Conservation (phyloP, 2,329 filamentous ascomycete species). For the Nannizzia gypsea region DNA sequence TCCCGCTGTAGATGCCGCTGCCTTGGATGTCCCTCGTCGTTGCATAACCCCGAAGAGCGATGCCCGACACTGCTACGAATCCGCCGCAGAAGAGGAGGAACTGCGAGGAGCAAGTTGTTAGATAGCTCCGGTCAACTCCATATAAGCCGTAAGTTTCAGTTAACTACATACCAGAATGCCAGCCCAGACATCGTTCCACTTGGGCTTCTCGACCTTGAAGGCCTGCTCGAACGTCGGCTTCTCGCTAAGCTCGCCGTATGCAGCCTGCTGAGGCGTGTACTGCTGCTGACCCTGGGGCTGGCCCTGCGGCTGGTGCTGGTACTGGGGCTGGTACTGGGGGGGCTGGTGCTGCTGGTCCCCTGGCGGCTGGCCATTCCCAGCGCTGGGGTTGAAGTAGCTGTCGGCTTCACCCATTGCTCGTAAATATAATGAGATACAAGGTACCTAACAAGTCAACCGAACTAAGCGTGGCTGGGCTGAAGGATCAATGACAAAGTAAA, state of each 20-base stretch:
- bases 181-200: conserved; percentile 85
- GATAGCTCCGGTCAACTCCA: background rate
- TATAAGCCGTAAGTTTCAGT: too few species aligned
- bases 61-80: conserved; percentile 63
- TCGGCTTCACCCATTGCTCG: background rate
- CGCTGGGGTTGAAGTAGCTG: conserved; percentile 1
- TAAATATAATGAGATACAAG: too few species aligned
- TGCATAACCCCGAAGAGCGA: conserved; percentile 64
- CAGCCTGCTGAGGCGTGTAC: background rate
- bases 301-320: background rate
- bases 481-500: too few species aligned
- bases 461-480: too few species aligned
- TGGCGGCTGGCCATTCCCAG: background rate
- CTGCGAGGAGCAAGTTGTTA: conserved; percentile 27
- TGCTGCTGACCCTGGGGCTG: background rate
- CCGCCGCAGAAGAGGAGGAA: conserved; percentile 60
- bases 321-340: background rate
- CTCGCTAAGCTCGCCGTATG: background rate
- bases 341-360: too few species aligned
- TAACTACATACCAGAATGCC: conserved; percentile 55
- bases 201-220: conserved; percentile 73
- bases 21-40: conserved; percentile 52
- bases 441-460: too few species aligned
- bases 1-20: conserved; percentile 59
- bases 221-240: conserved; percentile 55